These are phyloP conservation scores for Candida awuae DNA, from an alignment of 805 yeast species.

Conservation along the genomic window DNA sequence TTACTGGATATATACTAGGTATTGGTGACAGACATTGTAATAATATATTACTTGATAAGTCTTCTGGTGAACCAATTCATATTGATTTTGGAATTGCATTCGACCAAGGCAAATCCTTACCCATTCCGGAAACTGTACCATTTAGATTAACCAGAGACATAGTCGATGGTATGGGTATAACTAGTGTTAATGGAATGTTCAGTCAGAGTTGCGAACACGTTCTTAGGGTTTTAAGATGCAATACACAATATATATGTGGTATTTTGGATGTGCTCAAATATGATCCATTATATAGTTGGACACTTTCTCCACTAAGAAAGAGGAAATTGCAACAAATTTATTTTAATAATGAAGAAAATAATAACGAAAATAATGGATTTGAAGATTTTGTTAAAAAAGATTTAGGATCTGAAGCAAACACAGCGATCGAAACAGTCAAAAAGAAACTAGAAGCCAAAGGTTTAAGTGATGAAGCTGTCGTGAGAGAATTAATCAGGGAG, in stretches of 20 bases:
- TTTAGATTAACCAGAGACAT: conserved; percentile 85
- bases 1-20: conserved; percentile 83
- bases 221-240: conserved; percentile 54
- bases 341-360: conserved; percentile 11
- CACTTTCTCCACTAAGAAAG: conserved; percentile 65
- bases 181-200: conserved; percentile 78
- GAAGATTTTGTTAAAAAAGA: conserved; percentile 20
- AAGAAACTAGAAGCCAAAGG: conserved; percentile 60
- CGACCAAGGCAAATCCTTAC: conserved; percentile 80
- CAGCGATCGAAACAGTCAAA: conserved; percentile 67
- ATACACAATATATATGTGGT: conserved; percentile 64
- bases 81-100: conserved; percentile 95
- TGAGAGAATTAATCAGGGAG: conserved; percentile 69
- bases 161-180: conserved; percentile 85
- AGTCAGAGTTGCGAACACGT: conserved; percentile 66
- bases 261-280: conserved; percentile 79
- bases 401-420: conserved; percentile 60
- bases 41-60: conserved; percentile 72
- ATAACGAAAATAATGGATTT: conserved; percentile 13
- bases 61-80: conserved; percentile 89
- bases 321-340: conserved; percentile 42
- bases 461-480: conserved; percentile 75
- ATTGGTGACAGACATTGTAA: conserved; percentile 94
- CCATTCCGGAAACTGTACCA: conserved; percentile 91
- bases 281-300: conserved; percentile 94